A percentile compares a stretch with the other conserved stretches of the same genome.
phyloP scores from a whole-genome alignment of 441 rosid genomes.

The Pelargonium myrrhifolium region DNA sequence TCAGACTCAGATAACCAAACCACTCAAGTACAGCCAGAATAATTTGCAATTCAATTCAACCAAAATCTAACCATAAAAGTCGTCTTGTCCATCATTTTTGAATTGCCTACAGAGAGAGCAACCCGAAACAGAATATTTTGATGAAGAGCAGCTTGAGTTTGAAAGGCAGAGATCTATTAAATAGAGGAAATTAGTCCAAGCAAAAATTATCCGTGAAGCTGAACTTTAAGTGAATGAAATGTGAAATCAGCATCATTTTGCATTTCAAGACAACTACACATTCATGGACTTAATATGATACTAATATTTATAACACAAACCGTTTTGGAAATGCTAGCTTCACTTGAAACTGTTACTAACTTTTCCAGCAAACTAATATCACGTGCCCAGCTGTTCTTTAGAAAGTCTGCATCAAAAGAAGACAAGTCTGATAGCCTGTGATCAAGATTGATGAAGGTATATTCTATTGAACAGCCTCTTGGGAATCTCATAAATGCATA shows the following conservation, averaged over 20 bases:
- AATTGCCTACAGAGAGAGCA: conserved; percentile 52
- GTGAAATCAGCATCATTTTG: not conserved
- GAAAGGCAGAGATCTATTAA: conserved; percentile 42
- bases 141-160: conserved; percentile 47
- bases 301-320: conserved; percentile 16
- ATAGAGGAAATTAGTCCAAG: too few relatives aligned
- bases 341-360: conserved; percentile 45
- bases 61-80: conserved; percentile 56
- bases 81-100: conserved; percentile 44
- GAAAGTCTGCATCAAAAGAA: conserved; percentile 13
- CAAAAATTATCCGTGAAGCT: not conserved
- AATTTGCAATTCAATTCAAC: not conserved
- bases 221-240: not conserved
- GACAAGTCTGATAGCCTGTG: too few relatives aligned
- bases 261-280: not conserved
- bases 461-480: conserved; percentile 30
- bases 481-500: conserved; percentile 82
- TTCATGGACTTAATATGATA: not conserved
- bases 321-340: conserved; percentile 39
- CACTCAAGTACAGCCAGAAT: conserved; percentile 1
- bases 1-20: conserved; percentile 21
- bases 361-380: conserved; percentile 55
- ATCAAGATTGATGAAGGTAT: conserved; percentile 23
- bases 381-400: conserved; percentile 33
- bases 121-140: conserved; percentile 55